Evolutionary conservation across 225 moss, liverwort and hornwort species (phyloP).

Genomic region (Pseudisothecium myosuroides): DNA sequence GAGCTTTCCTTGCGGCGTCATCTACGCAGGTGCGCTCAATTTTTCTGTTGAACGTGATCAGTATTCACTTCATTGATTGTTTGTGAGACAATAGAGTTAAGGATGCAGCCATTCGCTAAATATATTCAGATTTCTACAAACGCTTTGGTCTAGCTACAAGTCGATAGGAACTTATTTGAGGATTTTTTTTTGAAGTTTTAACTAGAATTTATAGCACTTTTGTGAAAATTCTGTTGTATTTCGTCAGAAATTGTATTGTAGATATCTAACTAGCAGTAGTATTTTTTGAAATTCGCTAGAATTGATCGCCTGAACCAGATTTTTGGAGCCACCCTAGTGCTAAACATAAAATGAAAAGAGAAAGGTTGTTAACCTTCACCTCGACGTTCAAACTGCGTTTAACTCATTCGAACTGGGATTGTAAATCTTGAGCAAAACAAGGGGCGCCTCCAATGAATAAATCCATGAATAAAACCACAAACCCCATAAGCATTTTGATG

Average conservation of each 20-base stretch:
- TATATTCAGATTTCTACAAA: not conserved
- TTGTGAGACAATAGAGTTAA: not conserved
- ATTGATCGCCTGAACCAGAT: not conserved
- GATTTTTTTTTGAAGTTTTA: not conserved
- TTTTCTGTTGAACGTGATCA: not conserved
- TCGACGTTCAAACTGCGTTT: not conserved
- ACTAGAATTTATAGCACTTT: not conserved
- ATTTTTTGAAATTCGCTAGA: not conserved
- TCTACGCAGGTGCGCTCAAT: not conserved
- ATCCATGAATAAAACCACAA: not conserved
- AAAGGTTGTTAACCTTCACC: not conserved
- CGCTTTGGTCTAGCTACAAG: not conserved
- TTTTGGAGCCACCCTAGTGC: not conserved
- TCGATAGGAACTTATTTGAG: not conserved
- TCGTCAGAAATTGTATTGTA: not conserved
- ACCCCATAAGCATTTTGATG: not conserved
- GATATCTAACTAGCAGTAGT: not conserved
- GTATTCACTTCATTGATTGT: not conserved
- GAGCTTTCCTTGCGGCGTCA: not conserved
- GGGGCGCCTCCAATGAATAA: not conserved
- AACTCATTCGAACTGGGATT: not conserved
- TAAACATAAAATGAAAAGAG: not conserved
- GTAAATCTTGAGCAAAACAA: not conserved
- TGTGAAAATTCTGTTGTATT: not conserved
- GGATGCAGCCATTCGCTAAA: not conserved